Percentiles rank a stretch among this genome's conserved stretches.
These are phyloP conservation scores for Xylaria curta DNA, from an alignment of 495 filamentous ascomycete species.

Conservation along the genomic window DNA sequence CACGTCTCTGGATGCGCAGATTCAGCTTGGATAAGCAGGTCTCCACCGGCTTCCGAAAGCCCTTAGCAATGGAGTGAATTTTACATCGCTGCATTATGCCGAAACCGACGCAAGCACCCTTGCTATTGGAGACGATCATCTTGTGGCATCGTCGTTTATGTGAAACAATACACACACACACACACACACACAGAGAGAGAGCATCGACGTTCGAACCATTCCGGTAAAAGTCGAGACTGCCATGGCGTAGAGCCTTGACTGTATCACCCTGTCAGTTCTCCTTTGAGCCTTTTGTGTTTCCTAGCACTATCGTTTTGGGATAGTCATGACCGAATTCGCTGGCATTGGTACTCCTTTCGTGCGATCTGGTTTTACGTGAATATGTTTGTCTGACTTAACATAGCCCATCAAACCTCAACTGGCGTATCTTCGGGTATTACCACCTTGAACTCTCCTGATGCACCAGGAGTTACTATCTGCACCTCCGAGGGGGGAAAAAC, in stretches of 20 bases:
- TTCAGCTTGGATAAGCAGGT: neutral
- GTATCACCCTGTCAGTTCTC: constrained; percentile 33
- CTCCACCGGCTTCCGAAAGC: neutral
- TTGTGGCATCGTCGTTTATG: constrained; percentile 23
- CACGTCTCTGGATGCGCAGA: neutral
- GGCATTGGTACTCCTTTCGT: constrained; percentile 30
- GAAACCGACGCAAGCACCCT: neutral
- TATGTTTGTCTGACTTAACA: constrained; percentile 14
- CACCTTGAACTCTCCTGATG: constrained; percentile 12
- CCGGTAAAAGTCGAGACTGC: constrained; percentile 37
- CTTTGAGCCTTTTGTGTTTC: constrained; percentile 33
- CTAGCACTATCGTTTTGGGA: constrained; percentile 37
- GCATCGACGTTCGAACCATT: constrained; percentile 17
- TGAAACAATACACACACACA: constrained; percentile 19
- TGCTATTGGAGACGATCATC: neutral
- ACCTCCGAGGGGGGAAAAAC: neutral
- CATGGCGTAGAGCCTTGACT: constrained; percentile 33
- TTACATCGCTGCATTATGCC: constrained; percentile 3
- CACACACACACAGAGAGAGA: constrained; percentile 3
- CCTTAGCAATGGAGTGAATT: neutral
- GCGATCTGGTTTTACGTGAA: neutral
- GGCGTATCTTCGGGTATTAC: constrained; percentile 27
- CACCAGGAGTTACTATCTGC: constrained; percentile 3
- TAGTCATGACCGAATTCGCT: constrained; percentile 34
- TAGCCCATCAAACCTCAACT: constrained; percentile 10